phyloP scores from a whole-genome alignment of 1,284 basidiomycete genomes.

The Austroboletus niveus region DNA sequence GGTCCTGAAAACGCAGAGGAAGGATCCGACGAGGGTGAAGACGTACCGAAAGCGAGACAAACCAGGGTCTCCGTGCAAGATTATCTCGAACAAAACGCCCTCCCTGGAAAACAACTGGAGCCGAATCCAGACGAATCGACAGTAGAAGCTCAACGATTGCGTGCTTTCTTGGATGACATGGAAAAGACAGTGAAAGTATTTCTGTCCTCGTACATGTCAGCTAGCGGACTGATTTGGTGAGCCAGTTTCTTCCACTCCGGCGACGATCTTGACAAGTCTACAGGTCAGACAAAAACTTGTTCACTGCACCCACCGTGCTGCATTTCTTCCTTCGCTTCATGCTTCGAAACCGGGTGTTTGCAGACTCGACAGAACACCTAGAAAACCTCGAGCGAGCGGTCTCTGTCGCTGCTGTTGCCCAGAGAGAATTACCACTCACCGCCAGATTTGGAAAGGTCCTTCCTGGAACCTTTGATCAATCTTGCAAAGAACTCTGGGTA shows the following conservation, averaged over 20 bases:
- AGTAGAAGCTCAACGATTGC: constrained; percentile 25
- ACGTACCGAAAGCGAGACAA: constrained; percentile 21
- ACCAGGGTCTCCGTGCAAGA: constrained; percentile 24
- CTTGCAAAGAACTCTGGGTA: constrained; percentile 40
- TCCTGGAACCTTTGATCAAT: constrained; percentile 41
- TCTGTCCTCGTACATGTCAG: constrained; percentile 47
- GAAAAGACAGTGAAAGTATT: constrained; percentile 48
- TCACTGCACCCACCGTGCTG: constrained; percentile 43
- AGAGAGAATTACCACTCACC: constrained; percentile 44
- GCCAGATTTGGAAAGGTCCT: constrained; percentile 38
- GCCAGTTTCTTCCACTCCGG: constrained; percentile 1
- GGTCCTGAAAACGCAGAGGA: constrained; percentile 22
- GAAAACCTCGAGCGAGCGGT: constrained; percentile 34
- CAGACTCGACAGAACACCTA: constrained; percentile 22
- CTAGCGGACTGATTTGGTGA: constrained; percentile 48
- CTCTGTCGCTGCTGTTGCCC: constrained; percentile 37
- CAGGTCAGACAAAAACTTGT: constrained; percentile 30
- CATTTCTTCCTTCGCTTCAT: constrained; percentile 50
- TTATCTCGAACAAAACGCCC: constrained; percentile 32
- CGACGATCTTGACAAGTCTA: neutral
- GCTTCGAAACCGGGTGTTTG: constrained; percentile 42
- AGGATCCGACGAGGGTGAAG: constrained; percentile 27
- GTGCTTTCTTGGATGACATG: constrained; percentile 44
- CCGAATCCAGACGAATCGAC: constrained; percentile 16
- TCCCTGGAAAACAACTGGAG: constrained; percentile 31